Conservation (phyloP, 2,329 filamentous ascomycete genomes). For the Cladophialophora exuberans region DNA sequence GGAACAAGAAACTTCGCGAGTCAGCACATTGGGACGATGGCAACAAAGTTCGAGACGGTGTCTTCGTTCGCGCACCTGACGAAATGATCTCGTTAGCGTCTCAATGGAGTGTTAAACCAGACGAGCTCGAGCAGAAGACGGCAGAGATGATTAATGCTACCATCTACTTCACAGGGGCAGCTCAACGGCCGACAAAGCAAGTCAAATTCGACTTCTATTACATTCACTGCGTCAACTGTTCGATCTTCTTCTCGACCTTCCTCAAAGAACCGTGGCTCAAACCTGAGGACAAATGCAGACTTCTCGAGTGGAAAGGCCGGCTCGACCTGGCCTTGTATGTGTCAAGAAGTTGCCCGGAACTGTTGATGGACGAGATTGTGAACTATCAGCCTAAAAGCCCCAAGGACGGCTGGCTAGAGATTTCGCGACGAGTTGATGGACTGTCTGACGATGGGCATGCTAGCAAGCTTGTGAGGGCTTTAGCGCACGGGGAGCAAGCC, state of each 20-base stretch:
- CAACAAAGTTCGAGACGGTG: conserved; percentile 70
- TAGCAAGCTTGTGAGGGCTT: conserved; percentile 72
- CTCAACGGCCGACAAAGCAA: conserved; percentile 65
- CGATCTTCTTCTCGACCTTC: conserved; percentile 73
- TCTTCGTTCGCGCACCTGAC: conserved; percentile 64
- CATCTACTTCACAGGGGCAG: conserved; percentile 61
- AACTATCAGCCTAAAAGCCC: conserved; percentile 59
- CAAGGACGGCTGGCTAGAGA: conserved; percentile 45
- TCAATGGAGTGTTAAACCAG: conserved; percentile 59
- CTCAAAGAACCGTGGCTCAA: conserved; percentile 62
- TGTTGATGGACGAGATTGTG: conserved; percentile 62
- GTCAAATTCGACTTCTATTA: conserved; percentile 82
- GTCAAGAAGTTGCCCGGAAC: conserved; percentile 65
- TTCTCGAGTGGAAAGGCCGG: conserved; percentile 82
- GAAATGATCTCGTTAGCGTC: conserved; percentile 66
- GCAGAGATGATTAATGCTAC: conserved; percentile 72
- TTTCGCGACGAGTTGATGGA: conserved; percentile 51
- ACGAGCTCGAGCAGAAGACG: conserved; percentile 60
- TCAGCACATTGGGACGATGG: conserved; percentile 58
- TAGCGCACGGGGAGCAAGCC: conserved; percentile 65
- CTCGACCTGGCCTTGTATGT: conserved; percentile 75
- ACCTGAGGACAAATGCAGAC: conserved; percentile 62
- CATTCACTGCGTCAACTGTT: conserved; percentile 76
- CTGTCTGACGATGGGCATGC: conserved; percentile 77
- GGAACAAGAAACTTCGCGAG: conserved; percentile 59